Base-by-base conservation (phyloP, 257 asterid genomes). In the Fraxinus pennsylvanica region DNA sequence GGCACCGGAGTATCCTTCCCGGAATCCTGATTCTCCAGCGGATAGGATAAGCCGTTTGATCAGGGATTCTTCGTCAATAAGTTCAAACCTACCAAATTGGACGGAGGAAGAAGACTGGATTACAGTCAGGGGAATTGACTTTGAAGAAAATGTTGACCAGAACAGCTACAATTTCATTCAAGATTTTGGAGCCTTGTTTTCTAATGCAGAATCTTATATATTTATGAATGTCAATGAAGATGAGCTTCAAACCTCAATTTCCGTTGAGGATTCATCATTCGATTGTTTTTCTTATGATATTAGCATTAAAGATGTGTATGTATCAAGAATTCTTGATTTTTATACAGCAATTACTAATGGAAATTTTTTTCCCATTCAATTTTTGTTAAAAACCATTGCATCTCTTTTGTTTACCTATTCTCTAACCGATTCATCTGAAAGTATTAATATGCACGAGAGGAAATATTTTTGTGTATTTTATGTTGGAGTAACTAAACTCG, bases 61-160 rank as follows among this genome's bases (percentile, higher is more conserved):
- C 22, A 83, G 88, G 36, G 78, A 76, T 36, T 75, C 5, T 5
- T 45, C 63, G 45, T 78, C 79, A 50, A 38, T 71, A 63, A 30
- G 63, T 27, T 50, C 59, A 54, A 61, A 74, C 61, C 73, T 72
- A 57, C 82, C 85, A 43, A 71, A 32, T 72, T 91, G 92, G 88
- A 39, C 68, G 6, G 92, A 85, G 6, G 97, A 86, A 25, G 94
- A 81, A 29, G 89, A 84, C 61, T 94, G 98, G 98, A 33, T 90
- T 32, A 88, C 89, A 2, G 88, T 92, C 15, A 89, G 98, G 81
- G 75, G 72, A 41, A 67, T 39, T 65, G 85, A 84, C 27, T 22
- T 39, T n/a, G 89, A 85, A 72, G 96, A 82, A 75, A 71, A 45
- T 13, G 38, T 66, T 41, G 72, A 71, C 59, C 68, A 74, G 57